Conservation (phyloP, 257 asterid species). For the Vinca minor region DNA sequence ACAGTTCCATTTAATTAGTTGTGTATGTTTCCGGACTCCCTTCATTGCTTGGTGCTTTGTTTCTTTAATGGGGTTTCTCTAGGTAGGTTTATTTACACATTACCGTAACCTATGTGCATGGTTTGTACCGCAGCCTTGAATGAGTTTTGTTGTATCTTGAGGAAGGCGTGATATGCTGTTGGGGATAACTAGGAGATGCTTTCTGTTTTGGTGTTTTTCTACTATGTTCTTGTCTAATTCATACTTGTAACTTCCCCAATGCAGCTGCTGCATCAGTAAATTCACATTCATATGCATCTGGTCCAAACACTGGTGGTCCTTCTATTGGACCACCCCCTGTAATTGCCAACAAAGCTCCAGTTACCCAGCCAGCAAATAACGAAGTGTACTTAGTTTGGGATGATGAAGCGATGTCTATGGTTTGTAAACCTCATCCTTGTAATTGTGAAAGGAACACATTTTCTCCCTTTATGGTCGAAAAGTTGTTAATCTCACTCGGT, state of each 20-base stretch:
- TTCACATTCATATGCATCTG: constrained; percentile 95
- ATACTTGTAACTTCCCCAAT: not conserved
- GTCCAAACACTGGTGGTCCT: constrained; percentile 91
- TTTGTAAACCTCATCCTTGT: constrained; percentile 25
- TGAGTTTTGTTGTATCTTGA: not conserved
- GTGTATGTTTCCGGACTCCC: not conserved
- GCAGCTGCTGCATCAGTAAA: constrained; percentile 36
- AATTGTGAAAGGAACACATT: constrained; percentile 8
- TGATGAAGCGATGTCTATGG: constrained; percentile 99
- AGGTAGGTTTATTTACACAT: not conserved
- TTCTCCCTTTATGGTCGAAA: not conserved
- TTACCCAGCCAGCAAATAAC: constrained; percentile 62
- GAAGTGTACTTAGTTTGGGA: constrained; percentile 98
- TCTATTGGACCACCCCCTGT: constrained; percentile 97
- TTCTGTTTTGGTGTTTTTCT: not conserved
- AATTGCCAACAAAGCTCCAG: constrained; percentile 90
- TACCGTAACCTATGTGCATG: not conserved
- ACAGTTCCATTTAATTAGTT: not conserved
- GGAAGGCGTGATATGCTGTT: not conserved
- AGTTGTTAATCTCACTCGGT: constrained; percentile 10
- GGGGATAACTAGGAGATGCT: not conserved
- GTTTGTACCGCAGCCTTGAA: not conserved
- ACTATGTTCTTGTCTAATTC: not conserved
- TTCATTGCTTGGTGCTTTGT: not conserved
- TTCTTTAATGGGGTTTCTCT: not conserved